Evolutionary conservation across 352 stramenopile species (phyloP).

Genomic region (Pythium dissotocum): DNA sequence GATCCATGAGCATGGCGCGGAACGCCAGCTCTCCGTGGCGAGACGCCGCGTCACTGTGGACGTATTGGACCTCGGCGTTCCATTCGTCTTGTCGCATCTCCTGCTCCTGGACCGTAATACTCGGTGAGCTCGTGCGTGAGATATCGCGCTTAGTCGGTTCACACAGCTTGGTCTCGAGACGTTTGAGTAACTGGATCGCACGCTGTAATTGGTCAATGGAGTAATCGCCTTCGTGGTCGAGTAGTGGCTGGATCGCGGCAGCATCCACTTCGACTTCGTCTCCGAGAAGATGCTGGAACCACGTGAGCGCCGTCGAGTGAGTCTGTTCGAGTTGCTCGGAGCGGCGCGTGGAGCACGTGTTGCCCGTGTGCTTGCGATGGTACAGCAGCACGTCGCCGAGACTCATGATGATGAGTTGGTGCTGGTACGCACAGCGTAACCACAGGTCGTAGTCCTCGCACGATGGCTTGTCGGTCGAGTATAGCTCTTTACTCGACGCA

Average conservation of each 20-base stretch:
- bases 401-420: conserved; percentile 47
- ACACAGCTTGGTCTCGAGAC: conserved; percentile 28
- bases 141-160: conserved; percentile 22
- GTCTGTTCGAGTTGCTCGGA: conserved; percentile 47
- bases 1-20: conserved; percentile 36
- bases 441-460: conserved; percentile 88
- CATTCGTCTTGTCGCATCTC: conserved; percentile 27
- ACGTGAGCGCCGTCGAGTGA: conserved; percentile 30
- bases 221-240: conserved; percentile 27
- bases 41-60: conserved; percentile 33
- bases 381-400: conserved; percentile 56
- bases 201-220: conserved; percentile 25
- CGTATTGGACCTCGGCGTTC: conserved; percentile 29
- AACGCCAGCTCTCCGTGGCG: conserved; percentile 44
- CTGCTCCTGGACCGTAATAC: conserved; percentile 26
- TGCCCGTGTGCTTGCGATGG: conserved; percentile 41
- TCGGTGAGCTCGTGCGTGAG: conserved; percentile 22
- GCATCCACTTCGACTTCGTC: conserved; percentile 15
- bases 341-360: conserved; percentile 25
- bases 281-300: conserved; percentile 22
- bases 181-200: conserved; percentile 29
- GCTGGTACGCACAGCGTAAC: conserved; percentile 48
- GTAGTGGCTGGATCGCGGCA: conserved; percentile 22
- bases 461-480: conserved; percentile 37
- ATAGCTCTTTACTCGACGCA: conserved; percentile 31